Evolutionary conservation across 2,329 filamentous ascomycete species (phyloP).

Genomic region (Colletotrichum costaricense): DNA sequence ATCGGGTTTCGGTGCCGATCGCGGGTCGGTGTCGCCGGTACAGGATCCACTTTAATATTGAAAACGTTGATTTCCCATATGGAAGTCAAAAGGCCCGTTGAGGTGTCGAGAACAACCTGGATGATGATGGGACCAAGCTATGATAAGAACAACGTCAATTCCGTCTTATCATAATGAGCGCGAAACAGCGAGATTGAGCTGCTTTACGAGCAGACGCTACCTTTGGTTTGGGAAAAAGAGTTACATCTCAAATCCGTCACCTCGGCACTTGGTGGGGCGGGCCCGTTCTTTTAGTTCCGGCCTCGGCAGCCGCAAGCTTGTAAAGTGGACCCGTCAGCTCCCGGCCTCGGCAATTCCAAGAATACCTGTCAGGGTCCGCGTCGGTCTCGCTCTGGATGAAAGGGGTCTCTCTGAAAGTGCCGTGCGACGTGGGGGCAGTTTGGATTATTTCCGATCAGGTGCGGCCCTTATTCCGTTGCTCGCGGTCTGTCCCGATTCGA

Average conservation of each 20-base stretch:
- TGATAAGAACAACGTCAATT: background rate
- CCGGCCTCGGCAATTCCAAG: slow-evolving; percentile 21
- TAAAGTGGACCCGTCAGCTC: background rate
- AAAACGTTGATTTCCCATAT: background rate
- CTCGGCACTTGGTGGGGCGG: slow-evolving; percentile 12
- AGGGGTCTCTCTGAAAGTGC: background rate
- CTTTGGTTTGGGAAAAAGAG: background rate
- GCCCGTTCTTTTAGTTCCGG: slow-evolving; percentile 14
- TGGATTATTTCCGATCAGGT: too few relatives aligned
- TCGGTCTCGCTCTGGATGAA: background rate
- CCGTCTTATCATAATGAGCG: background rate
- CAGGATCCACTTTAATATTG: background rate
- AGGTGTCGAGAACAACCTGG: too few relatives aligned
- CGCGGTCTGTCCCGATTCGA: background rate
- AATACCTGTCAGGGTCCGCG: background rate
- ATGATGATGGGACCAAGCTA: background rate
- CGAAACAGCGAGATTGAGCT: background rate
- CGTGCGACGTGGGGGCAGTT: background rate
- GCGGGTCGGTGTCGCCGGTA: slow-evolving; percentile 17
- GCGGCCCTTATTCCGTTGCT: background rate
- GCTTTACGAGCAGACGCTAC: background rate
- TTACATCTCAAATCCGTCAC: background rate
- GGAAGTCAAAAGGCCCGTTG: background rate
- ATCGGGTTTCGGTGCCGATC: slow-evolving; percentile 25
- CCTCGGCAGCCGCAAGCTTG: slow-evolving; percentile 19